Base-by-base conservation (phyloP, 768 basidiomycete species). In the Hortiboletus campestris region DNA sequence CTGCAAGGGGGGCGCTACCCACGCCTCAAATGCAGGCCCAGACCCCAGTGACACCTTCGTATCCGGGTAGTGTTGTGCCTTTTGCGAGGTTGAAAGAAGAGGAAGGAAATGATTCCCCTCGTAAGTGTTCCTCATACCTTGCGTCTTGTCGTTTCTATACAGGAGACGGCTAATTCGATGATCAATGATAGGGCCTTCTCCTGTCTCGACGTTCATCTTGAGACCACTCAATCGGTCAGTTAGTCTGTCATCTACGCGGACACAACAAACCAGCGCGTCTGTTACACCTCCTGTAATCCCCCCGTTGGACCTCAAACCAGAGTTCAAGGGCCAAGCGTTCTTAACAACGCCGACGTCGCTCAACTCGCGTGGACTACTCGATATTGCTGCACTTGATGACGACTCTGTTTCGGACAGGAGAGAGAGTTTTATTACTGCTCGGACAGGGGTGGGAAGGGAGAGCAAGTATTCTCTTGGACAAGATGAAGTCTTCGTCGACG, bases 141-240 rank as follows among this genome's bases (percentile, higher is more conserved):
- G 41, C 43, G 22, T 11, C 3, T 39, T 38, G 34, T 22, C n/a
- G 22, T 48, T 52, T 39, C n/a, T 38, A 2, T 19, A n/a, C n/a
- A 29, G 20, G 19, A 44, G 35, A 34, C 12, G 3, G 28, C 47
- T 68, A 10, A 66, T 44, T 39, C 8, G 32, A 16, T 36, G 10
- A 34, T 48, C 16, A 11, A 47, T 28, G 17, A 38, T 41, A 80
- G 81, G 79, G 38, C 81, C 80, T 16, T 83, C 82, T 14, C 78
- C 78, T 13, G 71, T 80, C 59, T 77, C 78, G 9, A 73, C 83
- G 0, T 89, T 89, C 64, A 74, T 89, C 43, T 76, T 80, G 7
- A 80, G 88, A 3, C 83, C 81, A 13, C 69, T 88, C 53, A 89
- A 87, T 63, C 76, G 87, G 34, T 84, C 87, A 6, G 74, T 80